Conservation (phyloP, 1,284 basidiomycete species). For the Boletus semigastroideus region DNA sequence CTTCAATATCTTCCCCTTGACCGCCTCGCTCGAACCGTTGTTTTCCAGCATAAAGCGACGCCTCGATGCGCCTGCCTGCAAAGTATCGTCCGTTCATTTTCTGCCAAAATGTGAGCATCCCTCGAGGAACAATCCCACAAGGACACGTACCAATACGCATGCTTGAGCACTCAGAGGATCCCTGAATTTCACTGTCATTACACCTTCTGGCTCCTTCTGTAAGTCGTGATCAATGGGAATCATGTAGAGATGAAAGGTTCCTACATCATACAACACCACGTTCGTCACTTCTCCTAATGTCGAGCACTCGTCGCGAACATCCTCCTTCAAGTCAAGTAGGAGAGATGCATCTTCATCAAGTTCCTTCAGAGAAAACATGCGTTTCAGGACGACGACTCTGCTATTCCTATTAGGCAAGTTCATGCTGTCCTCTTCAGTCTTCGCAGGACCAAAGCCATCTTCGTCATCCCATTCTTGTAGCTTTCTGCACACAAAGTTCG, state of each 20-base stretch:
- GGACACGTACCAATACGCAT: slow-evolving; percentile 73
- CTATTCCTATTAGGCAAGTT: slow-evolving; percentile 54
- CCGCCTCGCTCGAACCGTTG: slow-evolving; percentile 81
- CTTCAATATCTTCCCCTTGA: slow-evolving; percentile 54
- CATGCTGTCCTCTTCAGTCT: slow-evolving; percentile 52
- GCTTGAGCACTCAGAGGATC: slow-evolving; percentile 86
- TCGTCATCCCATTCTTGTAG: slow-evolving; percentile 85
- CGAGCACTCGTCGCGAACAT: slow-evolving; percentile 93
- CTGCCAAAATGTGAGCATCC: slow-evolving; percentile 37
- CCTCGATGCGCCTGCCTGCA: slow-evolving; percentile 80
- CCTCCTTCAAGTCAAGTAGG: slow-evolving; percentile 91
- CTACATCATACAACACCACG: slow-evolving; percentile 93
- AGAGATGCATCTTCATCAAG: slow-evolving; percentile 86
- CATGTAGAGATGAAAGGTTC: slow-evolving; percentile 32
- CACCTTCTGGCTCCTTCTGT: slow-evolving; percentile 89
- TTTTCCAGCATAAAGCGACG: slow-evolving; percentile 77
- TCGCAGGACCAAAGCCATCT: slow-evolving; percentile 75
- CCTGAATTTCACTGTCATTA: slow-evolving; percentile 96
- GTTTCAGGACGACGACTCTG: slow-evolving; percentile 87
- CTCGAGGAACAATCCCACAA: no score
- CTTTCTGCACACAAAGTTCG: slow-evolving; percentile 50
- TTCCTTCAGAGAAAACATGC: slow-evolving; percentile 92
- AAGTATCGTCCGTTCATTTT: slow-evolving; percentile 98
- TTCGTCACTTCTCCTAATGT: slow-evolving; percentile 94
- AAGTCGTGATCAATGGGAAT: neutral